phyloP scores from a whole-genome alignment of 441 rosid genomes.

The Erodium texanum region DNA sequence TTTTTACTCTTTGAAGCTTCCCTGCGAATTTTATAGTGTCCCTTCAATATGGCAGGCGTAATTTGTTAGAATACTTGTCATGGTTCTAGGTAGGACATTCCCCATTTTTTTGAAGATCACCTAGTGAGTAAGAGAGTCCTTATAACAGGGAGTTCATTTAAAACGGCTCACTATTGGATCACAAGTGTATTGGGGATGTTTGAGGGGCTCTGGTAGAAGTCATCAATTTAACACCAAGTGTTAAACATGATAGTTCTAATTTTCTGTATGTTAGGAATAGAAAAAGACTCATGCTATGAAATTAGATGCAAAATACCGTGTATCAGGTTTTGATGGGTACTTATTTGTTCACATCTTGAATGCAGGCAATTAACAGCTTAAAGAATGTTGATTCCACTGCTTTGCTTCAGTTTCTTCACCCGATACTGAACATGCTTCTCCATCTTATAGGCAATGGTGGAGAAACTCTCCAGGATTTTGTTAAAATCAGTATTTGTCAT shows the following conservation, averaged over 20 bases:
- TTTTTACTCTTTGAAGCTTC: neutral
- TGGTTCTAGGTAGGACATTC: neutral
- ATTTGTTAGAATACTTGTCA: neutral
- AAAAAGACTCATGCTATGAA: neutral
- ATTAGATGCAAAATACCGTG: conserved; percentile 1
- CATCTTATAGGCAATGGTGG: conserved; percentile 99
- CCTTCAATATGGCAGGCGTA: conserved; percentile 3
- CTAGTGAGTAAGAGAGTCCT: neutral
- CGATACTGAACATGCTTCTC: conserved; percentile 93
- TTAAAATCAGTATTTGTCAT: too few relatives aligned
- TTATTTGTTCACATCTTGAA: conserved; percentile 10
- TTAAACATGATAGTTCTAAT: neutral
- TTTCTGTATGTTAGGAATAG: neutral
- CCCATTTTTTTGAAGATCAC: neutral
- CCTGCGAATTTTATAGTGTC: neutral
- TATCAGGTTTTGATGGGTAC: neutral
- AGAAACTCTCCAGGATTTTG: conserved; percentile 99
- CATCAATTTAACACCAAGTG: neutral
- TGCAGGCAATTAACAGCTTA: conserved; percentile 96
- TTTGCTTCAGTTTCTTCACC: conserved; percentile 98
- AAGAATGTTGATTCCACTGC: conserved; percentile 97
- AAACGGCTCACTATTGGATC: neutral
- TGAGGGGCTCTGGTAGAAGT: neutral
- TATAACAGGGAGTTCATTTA: neutral
- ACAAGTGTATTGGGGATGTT: too few relatives aligned